Conservation (phyloP, 164 flowering plant species). For the Magnolia sinica region DNA sequence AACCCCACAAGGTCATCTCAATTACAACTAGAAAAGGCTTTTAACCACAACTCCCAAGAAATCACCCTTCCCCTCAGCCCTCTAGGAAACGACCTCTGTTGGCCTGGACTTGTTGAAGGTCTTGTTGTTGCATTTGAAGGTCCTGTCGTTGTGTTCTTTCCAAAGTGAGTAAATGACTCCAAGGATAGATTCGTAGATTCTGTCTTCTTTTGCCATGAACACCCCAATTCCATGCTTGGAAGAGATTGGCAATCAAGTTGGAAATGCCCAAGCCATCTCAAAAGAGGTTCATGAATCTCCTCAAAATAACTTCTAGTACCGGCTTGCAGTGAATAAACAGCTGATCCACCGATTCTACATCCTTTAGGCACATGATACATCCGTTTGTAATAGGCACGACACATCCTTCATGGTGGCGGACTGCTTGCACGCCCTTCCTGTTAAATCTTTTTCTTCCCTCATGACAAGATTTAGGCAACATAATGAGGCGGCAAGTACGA, state of each 20-base stretch:
- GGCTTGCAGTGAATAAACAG: not conserved
- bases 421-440: too few species aligned
- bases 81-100: not conserved
- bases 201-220: not conserved
- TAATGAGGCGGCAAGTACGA: too few species aligned
- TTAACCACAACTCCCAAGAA: not conserved
- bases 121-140: not conserved
- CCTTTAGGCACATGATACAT: not conserved
- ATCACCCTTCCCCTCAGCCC: not conserved
- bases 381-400: not conserved
- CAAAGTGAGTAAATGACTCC: too few species aligned
- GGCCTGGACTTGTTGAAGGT: not conserved
- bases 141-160: not conserved
- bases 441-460: too few species aligned
- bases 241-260: not conserved
- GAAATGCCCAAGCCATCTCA: not conserved
- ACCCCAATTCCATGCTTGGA: not conserved
- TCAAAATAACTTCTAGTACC: not conserved
- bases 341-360: too few species aligned
- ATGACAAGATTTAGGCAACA: too few species aligned
- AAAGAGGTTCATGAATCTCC: not conserved
- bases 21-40: not conserved
- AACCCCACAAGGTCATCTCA: not conserved
- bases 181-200: not conserved
- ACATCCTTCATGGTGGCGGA: too few species aligned